Base-by-base conservation (phyloP, 768 basidiomycete species). In the Terana coerulea region DNA sequence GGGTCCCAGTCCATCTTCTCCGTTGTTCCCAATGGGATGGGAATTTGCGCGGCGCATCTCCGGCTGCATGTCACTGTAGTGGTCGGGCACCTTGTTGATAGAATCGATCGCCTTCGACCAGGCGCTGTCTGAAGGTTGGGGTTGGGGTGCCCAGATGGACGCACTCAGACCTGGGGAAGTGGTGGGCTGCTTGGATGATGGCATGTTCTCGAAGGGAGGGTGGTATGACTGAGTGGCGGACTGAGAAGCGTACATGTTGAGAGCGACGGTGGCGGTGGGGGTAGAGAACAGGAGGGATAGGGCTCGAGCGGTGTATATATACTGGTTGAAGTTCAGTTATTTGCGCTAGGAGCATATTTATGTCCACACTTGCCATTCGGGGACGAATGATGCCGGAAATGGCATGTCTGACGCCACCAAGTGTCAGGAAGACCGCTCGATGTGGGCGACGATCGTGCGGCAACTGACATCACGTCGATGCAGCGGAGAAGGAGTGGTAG, bases 61-160 rank as follows among this genome's bases (percentile, higher is more conserved):
- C 4, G 61, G 60, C 24, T 59, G 59, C 49, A 42, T 42, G 33
- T 57, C 49, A 17, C 12, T 30, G 46, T 49, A 47, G 29, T 30
- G 35, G 6, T 57, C 80, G 8, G 73, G 70, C 21, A 72, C 74
- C 30, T 78, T 76, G 47, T 77, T 76, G 59, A 84, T 84, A 3
- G 83, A 69, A 52, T 85, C 83, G 30, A 86, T 68, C 31, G 84
- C 72, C 53, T 74, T 75, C 19, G 87, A 84, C 88, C 88, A 91
- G 11, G 80, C 76, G 5, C 73, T 62, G 17, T 84, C 84, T 14
- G 78, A 75, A 5, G 79, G 78, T 64, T 84, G 86, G 3, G 87
- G 85, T 63, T 85, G 86, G 7, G 88, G 88, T 0, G 89, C 89
- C 88, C 88, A 91, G 55, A 91, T 91, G 45, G 87, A 88, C 12